Conservation (phyloP, 169 alveolate species). For the Plasmodium ovale region DNA sequence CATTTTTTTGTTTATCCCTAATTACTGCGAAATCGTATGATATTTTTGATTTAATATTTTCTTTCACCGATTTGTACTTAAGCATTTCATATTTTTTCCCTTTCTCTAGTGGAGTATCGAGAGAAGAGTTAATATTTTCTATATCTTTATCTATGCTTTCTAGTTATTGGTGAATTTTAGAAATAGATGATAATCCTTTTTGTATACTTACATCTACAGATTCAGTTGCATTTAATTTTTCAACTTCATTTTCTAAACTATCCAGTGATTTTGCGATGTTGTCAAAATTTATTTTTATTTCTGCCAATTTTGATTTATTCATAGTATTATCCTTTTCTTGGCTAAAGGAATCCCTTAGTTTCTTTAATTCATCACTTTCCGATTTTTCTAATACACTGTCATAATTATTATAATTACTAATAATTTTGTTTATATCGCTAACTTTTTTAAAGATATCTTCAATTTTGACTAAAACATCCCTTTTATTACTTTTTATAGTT, state of each 20-base stretch:
- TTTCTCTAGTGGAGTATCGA: background rate
- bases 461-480: background rate
- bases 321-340: background rate
- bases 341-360: background rate
- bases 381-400: slow-evolving; percentile 4
- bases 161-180: background rate
- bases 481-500: background rate
- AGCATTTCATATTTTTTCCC: background rate
- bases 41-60: background rate
- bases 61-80: background rate
- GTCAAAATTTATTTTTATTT: background rate
- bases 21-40: background rate
- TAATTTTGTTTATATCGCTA: background rate
- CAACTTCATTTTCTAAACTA: background rate
- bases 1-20: background rate
- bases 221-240: background rate
- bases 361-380: background rate
- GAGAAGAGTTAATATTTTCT: background rate
- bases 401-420: background rate
- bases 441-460: background rate
- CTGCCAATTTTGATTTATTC: background rate
- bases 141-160: background rate
- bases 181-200: background rate
- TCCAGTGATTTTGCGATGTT: background rate
- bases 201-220: background rate